Base-by-base conservation (phyloP, 371 early-diverging fungal genomes). In the Mortierella polycephala region DNA sequence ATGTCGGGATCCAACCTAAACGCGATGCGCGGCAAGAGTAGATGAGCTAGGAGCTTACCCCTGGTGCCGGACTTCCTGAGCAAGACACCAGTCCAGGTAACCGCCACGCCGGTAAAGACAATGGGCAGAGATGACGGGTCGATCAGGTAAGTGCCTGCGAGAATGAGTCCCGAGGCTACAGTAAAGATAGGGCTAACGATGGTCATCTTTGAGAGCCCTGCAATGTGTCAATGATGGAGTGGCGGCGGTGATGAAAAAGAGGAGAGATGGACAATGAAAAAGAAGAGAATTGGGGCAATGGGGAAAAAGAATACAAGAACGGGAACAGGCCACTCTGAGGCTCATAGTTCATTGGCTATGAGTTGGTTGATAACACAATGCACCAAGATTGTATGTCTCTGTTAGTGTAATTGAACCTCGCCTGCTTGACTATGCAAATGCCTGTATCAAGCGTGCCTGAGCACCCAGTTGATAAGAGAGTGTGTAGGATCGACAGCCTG, bases 91-190 rank as follows among this genome's bases (percentile, higher is more conserved):
- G 73, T 69, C 74, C 73, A 72, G 53, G 80, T 69, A 59, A 70
- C 80, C 30, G 80, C 73, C 3, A 79, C 74, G 60, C 73, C 80
- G 14, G 80, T 74, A 37, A 58, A 63, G 40, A 62, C 69, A 30
- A 66, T 65, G 20, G 80, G 80, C 49, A 79, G 16, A 16, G 73
- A 41, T 8, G 50, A 40, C 39, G 70, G 63, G 65, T 79, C 80
- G 55, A 66, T 39, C 23, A 79, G 23, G 70, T 66, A 79, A 18
- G 80, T 57, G 11, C 73, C 80, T 14, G 63, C 60, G 50, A 79
- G 60, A 49, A 79, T 49, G 52, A 54, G 39, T 50, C 73, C 73
- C 14, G 80, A 79, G 64, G 57, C 57, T 47, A 69, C 80, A 44
- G 60, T 65, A 50, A 79, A 65, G 62, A 57, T 62, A 21, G 69